Evolutionary conservation across 140 eudicot species (phyloP), one percentile per base, ranked within the genome.

Genomic region (Erigeron philadelphicus): DNA sequence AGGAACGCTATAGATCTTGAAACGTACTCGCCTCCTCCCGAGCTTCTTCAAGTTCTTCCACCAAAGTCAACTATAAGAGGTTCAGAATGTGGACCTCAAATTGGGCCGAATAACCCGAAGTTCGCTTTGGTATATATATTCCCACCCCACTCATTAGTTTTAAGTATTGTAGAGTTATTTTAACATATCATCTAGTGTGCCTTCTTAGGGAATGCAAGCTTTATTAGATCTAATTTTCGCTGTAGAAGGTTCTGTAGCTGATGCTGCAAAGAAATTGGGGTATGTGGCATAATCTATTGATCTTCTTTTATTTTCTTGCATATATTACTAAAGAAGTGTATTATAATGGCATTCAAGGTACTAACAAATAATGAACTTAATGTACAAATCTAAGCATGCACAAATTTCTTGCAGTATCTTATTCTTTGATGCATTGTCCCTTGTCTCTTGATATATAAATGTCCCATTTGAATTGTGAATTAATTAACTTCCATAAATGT

Each of bases 11-110:
- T 89, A 41, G 95, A 93, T 73, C 86, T 89, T 68, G 90, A 93
- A 63, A 74, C 87, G 19, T 93, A 89, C 76, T 65, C 87, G 60
- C 98, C 98, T 79, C 98, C 96, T 62, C 85, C 62, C 31, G 96
- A 93, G 88, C 98, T 93, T 70, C 87, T 93, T 76, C 96, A 84
- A 72, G 75, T 93, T 79, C 98, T 93, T 78, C 98, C 98, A 21
- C 72, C 87, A 23, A 93, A 80, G 72, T 83, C 95, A 40, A 86
- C 94, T 67, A 68, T 89, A 47, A 81, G 85, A 72, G 96, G 90
- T 78, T 81, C 93, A 66, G 87, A 87, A 41, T 35, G 45, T 16
- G 96, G 98, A 49, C 46, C 88, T 72, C 98, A 89, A 80, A 87
- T 93, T 64, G 96, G 95, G 73, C 89, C 94, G 9, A 89, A 93